Conservation (phyloP, 768 basidiomycete genomes). For the Rhodotorula diobovata region DNA sequence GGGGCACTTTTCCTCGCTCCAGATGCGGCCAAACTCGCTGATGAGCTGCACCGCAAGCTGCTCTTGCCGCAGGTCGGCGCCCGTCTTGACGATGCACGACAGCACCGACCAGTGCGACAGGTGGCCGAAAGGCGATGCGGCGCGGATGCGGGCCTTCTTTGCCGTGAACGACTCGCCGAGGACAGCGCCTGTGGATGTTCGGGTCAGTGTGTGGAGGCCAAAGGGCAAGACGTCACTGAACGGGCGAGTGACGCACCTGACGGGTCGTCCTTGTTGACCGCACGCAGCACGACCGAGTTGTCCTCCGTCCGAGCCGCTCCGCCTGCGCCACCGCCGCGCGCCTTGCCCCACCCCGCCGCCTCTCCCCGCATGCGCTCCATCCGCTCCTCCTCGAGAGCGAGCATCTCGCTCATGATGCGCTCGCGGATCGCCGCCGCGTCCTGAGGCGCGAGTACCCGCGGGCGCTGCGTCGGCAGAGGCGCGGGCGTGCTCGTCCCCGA, state of each 20-base stretch:
- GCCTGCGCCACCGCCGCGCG: conserved; percentile 8
- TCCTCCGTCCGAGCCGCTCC: conserved; percentile 50
- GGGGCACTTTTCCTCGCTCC: conserved; percentile 84
- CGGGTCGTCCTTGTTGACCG: conserved; percentile 90
- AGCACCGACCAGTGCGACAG: conserved; percentile 66
- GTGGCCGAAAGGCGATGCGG: conserved; percentile 93
- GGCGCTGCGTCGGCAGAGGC: conserved; percentile 27
- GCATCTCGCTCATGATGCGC: conserved; percentile 98
- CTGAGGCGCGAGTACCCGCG: conserved; percentile 58
- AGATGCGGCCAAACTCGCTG: conserved; percentile 83
- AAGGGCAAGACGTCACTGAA: not conserved
- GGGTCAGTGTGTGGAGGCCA: not conserved
- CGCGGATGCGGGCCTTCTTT: conserved; percentile 92
- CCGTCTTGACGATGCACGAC: conserved; percentile 97
- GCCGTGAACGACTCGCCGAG: conserved; percentile 91
- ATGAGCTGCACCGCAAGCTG: conserved; percentile 95
- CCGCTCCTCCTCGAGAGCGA: conserved; percentile 89
- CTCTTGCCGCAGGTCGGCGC: conserved; percentile 92
- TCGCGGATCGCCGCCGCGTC: conserved; percentile 88
- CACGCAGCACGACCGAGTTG: conserved; percentile 84
- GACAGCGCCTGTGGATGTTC: conserved; percentile 59
- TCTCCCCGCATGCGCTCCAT: conserved; percentile 61
- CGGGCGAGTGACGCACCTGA: conserved; percentile 54
- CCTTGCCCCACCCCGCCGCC: conserved; percentile 18
- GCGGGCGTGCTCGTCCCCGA: not conserved